phyloP scores from a whole-genome alignment of 2,329 filamentous ascomycete genomes.

The Xylaria sp. region DNA sequence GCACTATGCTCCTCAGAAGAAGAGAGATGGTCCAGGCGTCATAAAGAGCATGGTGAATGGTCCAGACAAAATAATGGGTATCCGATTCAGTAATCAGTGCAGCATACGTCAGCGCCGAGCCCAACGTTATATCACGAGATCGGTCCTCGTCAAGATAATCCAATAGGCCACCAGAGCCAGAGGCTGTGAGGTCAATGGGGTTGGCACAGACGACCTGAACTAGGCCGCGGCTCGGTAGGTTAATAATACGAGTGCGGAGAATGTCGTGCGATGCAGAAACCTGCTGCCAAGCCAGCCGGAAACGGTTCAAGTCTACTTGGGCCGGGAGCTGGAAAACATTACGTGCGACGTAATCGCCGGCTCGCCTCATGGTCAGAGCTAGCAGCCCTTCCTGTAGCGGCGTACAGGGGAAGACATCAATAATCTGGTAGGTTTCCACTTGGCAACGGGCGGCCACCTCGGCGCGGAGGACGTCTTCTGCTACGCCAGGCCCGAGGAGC shows the following conservation, averaged over 20 bases:
- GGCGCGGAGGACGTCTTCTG: conserved; percentile 3
- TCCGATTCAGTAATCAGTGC: neutral
- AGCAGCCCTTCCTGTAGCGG: conserved; percentile 34
- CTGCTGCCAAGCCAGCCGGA: conserved; percentile 27
- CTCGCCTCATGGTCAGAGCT: conserved; percentile 20
- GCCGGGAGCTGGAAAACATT: conserved; percentile 1
- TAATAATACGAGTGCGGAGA: conserved; percentile 33
- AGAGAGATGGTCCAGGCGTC: conserved; percentile 48
- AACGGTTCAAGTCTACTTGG: conserved; percentile 18
- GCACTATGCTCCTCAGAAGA: conserved; percentile 23
- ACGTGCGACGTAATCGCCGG: conserved; percentile 24
- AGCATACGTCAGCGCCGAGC: conserved; percentile 8
- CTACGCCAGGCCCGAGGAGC: conserved; percentile 2
- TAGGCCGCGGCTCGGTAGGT: conserved; percentile 11
- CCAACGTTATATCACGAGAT: conserved; percentile 12
- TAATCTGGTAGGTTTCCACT: conserved; percentile 15
- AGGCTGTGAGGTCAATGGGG: neutral
- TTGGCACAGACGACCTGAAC: conserved; percentile 24
- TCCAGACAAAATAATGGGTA: conserved; percentile 42
- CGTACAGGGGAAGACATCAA: conserved; percentile 35
- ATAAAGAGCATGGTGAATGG: conserved; percentile 48
- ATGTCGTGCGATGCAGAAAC: conserved; percentile 10
- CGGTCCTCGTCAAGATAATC: conserved; percentile 13
- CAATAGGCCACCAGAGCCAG: neutral
- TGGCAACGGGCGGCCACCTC: conserved; percentile 13